Percentiles rank a stretch among this genome's conserved stretches.
phyloP scores from a whole-genome alignment of 176 grass and related monocot genomes.

The Typha latifolia region DNA sequence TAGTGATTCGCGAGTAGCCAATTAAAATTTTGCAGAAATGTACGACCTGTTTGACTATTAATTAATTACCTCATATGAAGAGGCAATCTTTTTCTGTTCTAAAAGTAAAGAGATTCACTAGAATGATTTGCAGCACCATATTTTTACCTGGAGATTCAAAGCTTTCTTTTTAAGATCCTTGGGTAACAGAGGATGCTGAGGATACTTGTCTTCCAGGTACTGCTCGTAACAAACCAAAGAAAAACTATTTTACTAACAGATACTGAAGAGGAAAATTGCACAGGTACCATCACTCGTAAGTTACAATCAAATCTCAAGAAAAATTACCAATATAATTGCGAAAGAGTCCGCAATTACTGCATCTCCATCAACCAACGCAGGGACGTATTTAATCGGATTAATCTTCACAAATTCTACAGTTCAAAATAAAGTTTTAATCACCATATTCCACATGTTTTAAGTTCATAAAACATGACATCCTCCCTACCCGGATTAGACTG shows the following conservation, averaged over 20 bases:
- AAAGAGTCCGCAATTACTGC: constrained; percentile 63
- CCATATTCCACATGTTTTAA: too few species aligned
- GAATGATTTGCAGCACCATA: constrained; percentile 2
- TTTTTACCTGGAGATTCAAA: constrained; percentile 71
- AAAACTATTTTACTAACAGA: too few species aligned
- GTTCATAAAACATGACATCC: background rate
- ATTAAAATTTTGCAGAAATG: too few species aligned
- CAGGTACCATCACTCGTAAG: background rate
- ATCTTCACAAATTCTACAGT: constrained; percentile 76
- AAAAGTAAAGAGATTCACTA: background rate
- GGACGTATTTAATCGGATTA: constrained; percentile 86
- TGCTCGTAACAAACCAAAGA: constrained; percentile 23
- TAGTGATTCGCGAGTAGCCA: too few species aligned
- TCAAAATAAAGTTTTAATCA: background rate
- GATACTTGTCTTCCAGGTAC: constrained; percentile 96
- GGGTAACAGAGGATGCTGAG: constrained; percentile 55
- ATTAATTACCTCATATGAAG: too few species aligned
- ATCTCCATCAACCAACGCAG: constrained; percentile 63
- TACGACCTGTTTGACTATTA: too few species aligned
- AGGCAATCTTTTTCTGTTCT: too few species aligned
- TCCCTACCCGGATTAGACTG: constrained; percentile 41
- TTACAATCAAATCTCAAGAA: background rate
- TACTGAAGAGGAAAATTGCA: background rate
- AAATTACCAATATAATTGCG: constrained; percentile 62
- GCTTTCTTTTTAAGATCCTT: constrained; percentile 64